These are phyloP conservation scores for Chloranthus sessilifolius DNA, from an alignment of 164 flowering plant genomes.

Conservation along the genomic window DNA sequence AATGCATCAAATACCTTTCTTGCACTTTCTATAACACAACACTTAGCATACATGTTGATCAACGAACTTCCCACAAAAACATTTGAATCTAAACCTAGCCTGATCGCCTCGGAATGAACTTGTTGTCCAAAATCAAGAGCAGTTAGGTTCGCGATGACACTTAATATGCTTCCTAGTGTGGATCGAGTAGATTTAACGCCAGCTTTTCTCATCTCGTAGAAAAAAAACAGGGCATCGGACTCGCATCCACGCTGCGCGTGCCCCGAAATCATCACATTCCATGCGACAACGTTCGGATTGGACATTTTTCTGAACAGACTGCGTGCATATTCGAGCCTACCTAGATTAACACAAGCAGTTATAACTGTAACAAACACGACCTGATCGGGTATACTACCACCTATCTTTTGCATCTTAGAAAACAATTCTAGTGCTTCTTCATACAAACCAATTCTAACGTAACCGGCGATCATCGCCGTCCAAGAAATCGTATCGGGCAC, in stretches of 20 bases:
- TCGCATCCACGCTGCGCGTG: slow-evolving; percentile 54
- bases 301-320: slow-evolving; percentile 49
- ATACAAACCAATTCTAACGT: slow-evolving; percentile 51
- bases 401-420: slow-evolving; percentile 40
- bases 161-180: slow-evolving; percentile 79
- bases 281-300: slow-evolving; percentile 64
- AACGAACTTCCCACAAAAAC: slow-evolving; percentile 84
- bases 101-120: slow-evolving; percentile 75
- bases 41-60: slow-evolving; percentile 79
- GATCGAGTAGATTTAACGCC: slow-evolving; percentile 64
- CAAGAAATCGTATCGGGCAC: slow-evolving; percentile 64
- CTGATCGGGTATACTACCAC: slow-evolving; percentile 56
- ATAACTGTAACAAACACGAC: slow-evolving; percentile 62
- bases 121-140: slow-evolving; percentile 43
- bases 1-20: slow-evolving; percentile 49
- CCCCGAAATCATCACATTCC: slow-evolving; percentile 95
- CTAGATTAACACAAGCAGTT: slow-evolving; percentile 49
- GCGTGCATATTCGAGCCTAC: slow-evolving; percentile 57
- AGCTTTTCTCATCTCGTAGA: slow-evolving; percentile 42
- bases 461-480: slow-evolving; percentile 78
- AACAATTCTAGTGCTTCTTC: slow-evolving; percentile 54
- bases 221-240: slow-evolving; percentile 51
- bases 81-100: slow-evolving; percentile 61
- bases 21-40: slow-evolving; percentile 57
- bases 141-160: slow-evolving; percentile 62